Base-by-base conservation (phyloP, 73 alveolate genomes). In the Loxodes magnus region DNA sequence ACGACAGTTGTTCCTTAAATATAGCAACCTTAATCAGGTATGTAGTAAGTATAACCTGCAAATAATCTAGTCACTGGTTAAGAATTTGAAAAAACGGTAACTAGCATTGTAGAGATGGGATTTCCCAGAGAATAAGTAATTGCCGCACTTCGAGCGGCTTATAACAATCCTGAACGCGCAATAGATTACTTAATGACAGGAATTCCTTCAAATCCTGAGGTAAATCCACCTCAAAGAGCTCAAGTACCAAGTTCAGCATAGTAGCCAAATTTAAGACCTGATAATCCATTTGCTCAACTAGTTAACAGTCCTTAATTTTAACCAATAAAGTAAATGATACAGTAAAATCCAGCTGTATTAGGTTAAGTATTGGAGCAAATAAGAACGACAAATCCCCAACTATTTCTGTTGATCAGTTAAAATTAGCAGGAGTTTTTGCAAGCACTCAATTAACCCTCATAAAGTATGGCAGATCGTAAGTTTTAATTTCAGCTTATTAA, bases 131-230 rank as follows among this genome's bases (percentile, higher is more conserved):
- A 56, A 0, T 33, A 73, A 27, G 74, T 72, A 51, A 41, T 43
- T 25, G 46, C 52, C 35, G 86, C 87, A n/a, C 21, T 78, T 39
- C 34, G 76, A 57, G 92, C 92, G 19, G 92, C 92, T 4, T 73
- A 24, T 26, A 53, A 56, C 48, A 66, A 71, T 33, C 87, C 87
- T 17, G 87, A 78, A 43, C 54, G 85, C 14, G 92, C 92, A 4
- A 46, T 56, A 3, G 92, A 78, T 23, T 73, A 63, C 38, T 58
- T 78, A 39, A 24, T 64, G 51, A 72, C 48, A 2, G 92, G 92
- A 5, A 74, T 72, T 23, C 77, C 77, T 4, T 43, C n/a, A 28
- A n/a, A n/a, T n/a, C n/a, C n/a, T n/a, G n/a, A n/a, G n/a, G n/a
- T n/a, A n/a, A n/a, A n/a, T n/a, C n/a, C n/a, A n/a, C n/a, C n/a